Evolutionary conservation across 2,329 filamentous ascomycete genomes (phyloP).

Genomic region (Botryotinia globosa): DNA sequence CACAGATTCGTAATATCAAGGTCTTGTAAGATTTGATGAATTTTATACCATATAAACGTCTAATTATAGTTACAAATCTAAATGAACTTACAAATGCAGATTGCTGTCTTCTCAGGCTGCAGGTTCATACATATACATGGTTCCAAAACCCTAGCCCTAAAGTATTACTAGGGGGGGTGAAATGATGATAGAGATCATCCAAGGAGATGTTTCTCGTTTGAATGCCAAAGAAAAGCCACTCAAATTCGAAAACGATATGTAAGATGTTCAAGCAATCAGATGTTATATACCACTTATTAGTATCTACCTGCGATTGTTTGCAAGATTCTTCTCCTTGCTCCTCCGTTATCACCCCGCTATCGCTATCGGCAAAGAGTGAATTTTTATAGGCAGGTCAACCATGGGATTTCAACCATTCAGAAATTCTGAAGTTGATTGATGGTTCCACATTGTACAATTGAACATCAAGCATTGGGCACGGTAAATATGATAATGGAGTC

Average conservation of each 20-base stretch:
- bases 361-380: conserved; percentile 5
- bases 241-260: neutral
- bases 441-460: conserved; percentile 1
- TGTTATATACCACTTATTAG: too few species aligned
- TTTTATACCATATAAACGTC: neutral
- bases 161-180: neutral
- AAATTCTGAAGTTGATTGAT: neutral
- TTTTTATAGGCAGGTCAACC: neutral
- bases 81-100: neutral
- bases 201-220: neutral
- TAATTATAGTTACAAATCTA: neutral
- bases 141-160: conserved; percentile 14
- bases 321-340: neutral
- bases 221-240: neutral
- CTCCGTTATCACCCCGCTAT: conserved; percentile 11
- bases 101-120: neutral
- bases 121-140: neutral
- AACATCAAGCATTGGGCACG: neutral
- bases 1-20: neutral
- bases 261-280: neutral
- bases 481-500: neutral
- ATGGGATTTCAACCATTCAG: neutral
- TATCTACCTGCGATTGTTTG: neutral
- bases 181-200: neutral
- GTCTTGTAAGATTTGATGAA: neutral